These are phyloP conservation scores for Leccinum uliginosum DNA, from an alignment of 768 basidiomycete species.

Conservation along the genomic window DNA sequence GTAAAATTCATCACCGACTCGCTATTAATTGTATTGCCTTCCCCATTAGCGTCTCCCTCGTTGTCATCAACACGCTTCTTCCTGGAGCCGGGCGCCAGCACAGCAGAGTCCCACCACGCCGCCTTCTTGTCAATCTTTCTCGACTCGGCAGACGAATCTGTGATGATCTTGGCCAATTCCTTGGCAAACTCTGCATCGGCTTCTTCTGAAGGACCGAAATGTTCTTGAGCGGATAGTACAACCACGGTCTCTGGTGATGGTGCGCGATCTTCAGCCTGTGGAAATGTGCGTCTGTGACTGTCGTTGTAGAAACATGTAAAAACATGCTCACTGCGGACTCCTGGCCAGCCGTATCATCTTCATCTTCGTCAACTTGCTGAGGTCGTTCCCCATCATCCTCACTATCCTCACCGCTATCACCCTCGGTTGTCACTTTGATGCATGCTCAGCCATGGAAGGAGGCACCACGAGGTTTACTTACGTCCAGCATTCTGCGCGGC, in stretches of 20 bases:
- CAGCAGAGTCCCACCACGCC: constrained; percentile 86
- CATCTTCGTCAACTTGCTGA: constrained; percentile 58
- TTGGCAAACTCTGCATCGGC: constrained; percentile 92
- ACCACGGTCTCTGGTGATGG: constrained; percentile 82
- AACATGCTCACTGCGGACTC: constrained; percentile 50
- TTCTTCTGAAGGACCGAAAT: constrained; percentile 79
- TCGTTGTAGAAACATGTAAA: not conserved
- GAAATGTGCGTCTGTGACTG: not conserved
- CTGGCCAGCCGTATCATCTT: constrained; percentile 45
- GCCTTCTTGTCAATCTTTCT: constrained; percentile 87
- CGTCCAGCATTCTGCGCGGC: constrained; percentile 57
- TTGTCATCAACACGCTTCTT: constrained; percentile 63
- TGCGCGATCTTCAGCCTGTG: constrained; percentile 58
- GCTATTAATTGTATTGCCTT: constrained; percentile 28
- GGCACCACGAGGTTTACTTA: constrained; percentile 29
- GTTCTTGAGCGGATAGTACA: constrained; percentile 66
- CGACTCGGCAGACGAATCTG: constrained; percentile 77
- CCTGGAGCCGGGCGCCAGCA: constrained; percentile 60
- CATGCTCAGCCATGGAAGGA: constrained; percentile 14
- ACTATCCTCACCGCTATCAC: constrained; percentile 48
- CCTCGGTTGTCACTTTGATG: constrained; percentile 31
- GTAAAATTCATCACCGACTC: constrained; percentile 81
- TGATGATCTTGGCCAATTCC: constrained; percentile 93
- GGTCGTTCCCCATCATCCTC: constrained; percentile 41
- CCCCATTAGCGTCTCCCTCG: constrained; percentile 46